Evolutionary conservation across 495 filamentous ascomycete genomes (phyloP).

Genomic region (Aspergillus kassunensis): DNA sequence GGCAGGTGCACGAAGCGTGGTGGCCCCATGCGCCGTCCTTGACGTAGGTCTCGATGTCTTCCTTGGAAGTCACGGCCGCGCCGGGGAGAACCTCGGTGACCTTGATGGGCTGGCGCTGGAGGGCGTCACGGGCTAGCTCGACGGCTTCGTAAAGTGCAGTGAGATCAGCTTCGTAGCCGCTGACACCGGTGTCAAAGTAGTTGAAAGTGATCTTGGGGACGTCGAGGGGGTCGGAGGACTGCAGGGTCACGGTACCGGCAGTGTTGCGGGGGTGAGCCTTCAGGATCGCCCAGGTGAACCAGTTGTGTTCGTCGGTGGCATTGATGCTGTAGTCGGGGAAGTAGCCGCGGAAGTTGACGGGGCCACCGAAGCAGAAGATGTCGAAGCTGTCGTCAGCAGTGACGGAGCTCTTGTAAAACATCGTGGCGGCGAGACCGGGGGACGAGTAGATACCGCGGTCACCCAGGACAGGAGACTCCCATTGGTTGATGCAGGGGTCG

Average conservation of each 20-base stretch:
- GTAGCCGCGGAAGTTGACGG: slow-evolving; percentile 45
- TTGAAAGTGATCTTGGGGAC: slow-evolving; percentile 54
- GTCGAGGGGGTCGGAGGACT: slow-evolving; percentile 50
- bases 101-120: slow-evolving; percentile 14
- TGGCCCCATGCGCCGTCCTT: slow-evolving; percentile 55
- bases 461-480: slow-evolving; percentile 30
- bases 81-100: slow-evolving; percentile 50
- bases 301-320: slow-evolving; percentile 26
- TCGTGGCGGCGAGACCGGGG: slow-evolving; percentile 43
- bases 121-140: slow-evolving; percentile 38
- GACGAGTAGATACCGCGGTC: slow-evolving; percentile 48
- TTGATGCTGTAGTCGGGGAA: slow-evolving; percentile 34
- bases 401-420: slow-evolving; percentile 41
- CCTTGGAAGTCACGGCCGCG: slow-evolving; percentile 30
- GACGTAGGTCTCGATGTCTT: slow-evolving; percentile 43
- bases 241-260: slow-evolving; percentile 47
- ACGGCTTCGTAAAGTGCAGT: slow-evolving; percentile 47
- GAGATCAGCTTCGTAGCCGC: slow-evolving; percentile 42
- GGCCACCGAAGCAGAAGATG: slow-evolving; percentile 51
- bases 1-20: slow-evolving; percentile 54
- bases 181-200: slow-evolving; percentile 47
- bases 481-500: slow-evolving; percentile 51
- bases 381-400: slow-evolving; percentile 42
- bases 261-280: slow-evolving; percentile 53
- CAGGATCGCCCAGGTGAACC: slow-evolving; percentile 48